phyloP scores from a whole-genome alignment of 352 stramenopile genomes.

The Thalassiosira mediterranea region DNA sequence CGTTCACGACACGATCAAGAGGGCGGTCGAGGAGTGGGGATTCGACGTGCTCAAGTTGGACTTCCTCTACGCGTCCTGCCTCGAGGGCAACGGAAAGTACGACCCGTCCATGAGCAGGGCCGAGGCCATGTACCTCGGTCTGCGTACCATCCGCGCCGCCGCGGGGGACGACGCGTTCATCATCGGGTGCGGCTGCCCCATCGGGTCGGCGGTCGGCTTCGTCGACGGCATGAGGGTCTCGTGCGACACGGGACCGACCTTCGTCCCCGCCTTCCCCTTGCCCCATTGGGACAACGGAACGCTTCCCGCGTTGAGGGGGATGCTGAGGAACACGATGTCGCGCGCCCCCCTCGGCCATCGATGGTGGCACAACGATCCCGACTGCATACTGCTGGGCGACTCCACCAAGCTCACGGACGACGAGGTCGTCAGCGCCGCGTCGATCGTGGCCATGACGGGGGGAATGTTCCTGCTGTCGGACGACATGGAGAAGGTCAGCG shows the following conservation, averaged over 20 bases:
- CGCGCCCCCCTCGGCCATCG: constrained; percentile 79
- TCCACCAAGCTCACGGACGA: constrained; percentile 80
- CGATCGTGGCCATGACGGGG: constrained; percentile 83
- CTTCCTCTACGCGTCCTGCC: constrained; percentile 85
- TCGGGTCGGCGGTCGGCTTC: constrained; percentile 80
- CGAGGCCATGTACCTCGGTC: constrained; percentile 81
- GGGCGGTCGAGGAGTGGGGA: constrained; percentile 81
- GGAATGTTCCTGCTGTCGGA: constrained; percentile 85
- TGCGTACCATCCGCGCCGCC: constrained; percentile 80
- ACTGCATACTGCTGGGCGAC: constrained; percentile 85
- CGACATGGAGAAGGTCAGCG: constrained; percentile 82
- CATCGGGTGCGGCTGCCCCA: constrained; percentile 85
- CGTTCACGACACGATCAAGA: constrained; percentile 72
- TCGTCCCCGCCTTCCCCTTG: constrained; percentile 80
- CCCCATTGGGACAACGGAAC: constrained; percentile 84
- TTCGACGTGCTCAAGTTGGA: constrained; percentile 86
- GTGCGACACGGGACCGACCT: constrained; percentile 85
- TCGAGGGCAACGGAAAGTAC: constrained; percentile 83
- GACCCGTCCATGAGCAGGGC: constrained; percentile 81
- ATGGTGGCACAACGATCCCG: constrained; percentile 89
- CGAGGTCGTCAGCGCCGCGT: constrained; percentile 83
- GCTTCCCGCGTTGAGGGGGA: constrained; percentile 78
- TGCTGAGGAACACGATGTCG: constrained; percentile 84
- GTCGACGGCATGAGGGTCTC: constrained; percentile 85
- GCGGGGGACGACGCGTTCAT: constrained; percentile 80